Evolutionary conservation across 164 flowering plant species (phyloP), one percentile per base, ranked within the genome.

Genomic region (Hamamelis virginiana): DNA sequence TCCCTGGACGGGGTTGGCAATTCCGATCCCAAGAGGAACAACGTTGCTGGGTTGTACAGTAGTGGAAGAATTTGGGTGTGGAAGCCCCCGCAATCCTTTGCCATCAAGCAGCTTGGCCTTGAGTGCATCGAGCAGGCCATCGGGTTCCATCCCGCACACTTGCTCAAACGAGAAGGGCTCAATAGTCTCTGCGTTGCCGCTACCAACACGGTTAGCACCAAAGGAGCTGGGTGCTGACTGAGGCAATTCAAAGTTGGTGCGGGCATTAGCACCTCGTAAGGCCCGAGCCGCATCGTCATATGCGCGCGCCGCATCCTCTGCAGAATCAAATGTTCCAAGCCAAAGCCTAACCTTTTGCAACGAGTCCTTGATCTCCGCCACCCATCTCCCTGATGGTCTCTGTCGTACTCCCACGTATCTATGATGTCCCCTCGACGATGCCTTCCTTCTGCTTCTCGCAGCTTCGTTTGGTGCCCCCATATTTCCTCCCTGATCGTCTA

Each of bases 351-450:
- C 80, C 74, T 80, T 80, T 25, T 80, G 83, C 60, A 76, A 41
- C 0, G 80, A 77, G 65, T 81, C 81, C 71, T 80, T 81, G 57
- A 81, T 81, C 69, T 81, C 84, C 0, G 84, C 81, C 1, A 78
- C 84, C 81, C 81, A 81, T 69, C 81, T 59, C 28, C 81, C 81
- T 0, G 84, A 78, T 1, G 81, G 81, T 12, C 84, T 71, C 64
- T 78, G 81, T 52, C 84, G 60, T 0, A 81, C 81, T 25, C 84
- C 84, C 0, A 81, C 77, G 28, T 70, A 81, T 21, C 73, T 60
- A 14, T 65, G 80, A 76, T 81, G 84, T 3, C 81, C 80, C 23
- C 80, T 72, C 8, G 80, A 71, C 1, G 80, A 71, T 16, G 72
- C 18, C 62, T 77, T 80, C 74, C 41, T 74, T 56, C 69, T 70